Evolutionary conservation across 306 rosid species (phyloP).

Genomic region (Rubus idaeus): DNA sequence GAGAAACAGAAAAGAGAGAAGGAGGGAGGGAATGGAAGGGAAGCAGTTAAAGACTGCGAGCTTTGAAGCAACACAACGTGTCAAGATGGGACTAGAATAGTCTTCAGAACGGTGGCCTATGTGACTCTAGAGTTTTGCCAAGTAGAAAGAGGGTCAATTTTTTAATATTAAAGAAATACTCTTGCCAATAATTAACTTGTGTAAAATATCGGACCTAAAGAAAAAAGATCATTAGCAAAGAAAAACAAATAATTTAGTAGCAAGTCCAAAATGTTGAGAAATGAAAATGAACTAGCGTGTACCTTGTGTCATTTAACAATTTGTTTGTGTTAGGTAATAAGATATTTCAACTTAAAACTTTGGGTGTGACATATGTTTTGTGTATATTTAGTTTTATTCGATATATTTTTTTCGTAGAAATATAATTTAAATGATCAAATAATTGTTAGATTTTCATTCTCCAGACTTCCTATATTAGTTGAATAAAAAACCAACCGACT

Average conservation of each 20-base stretch:
- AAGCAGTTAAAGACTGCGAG: background rate
- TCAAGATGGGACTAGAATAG: slow-evolving; percentile 5
- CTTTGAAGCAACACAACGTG: background rate
- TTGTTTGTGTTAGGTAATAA: background rate
- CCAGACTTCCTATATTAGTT: no score
- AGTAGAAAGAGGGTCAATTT: background rate
- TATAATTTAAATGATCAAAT: no score
- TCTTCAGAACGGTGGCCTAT: background rate
- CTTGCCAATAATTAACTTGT: background rate
- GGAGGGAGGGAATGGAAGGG: background rate
- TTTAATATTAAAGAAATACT: background rate
- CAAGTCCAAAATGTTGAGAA: background rate
- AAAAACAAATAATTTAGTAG: background rate
- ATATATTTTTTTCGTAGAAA: background rate
- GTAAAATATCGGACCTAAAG: background rate
- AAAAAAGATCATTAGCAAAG: background rate
- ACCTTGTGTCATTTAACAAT: background rate
- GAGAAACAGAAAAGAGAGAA: background rate
- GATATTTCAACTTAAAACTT: background rate
- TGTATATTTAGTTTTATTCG: no score
- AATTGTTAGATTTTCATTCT: no score
- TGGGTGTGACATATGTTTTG: background rate
- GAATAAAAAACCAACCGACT: no score
- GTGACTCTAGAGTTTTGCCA: background rate
- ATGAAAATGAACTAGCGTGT: background rate